These are phyloP conservation scores for Kwoniella sp. DNA, from an alignment of 768 basidiomycete species.

Conservation along the genomic window DNA sequence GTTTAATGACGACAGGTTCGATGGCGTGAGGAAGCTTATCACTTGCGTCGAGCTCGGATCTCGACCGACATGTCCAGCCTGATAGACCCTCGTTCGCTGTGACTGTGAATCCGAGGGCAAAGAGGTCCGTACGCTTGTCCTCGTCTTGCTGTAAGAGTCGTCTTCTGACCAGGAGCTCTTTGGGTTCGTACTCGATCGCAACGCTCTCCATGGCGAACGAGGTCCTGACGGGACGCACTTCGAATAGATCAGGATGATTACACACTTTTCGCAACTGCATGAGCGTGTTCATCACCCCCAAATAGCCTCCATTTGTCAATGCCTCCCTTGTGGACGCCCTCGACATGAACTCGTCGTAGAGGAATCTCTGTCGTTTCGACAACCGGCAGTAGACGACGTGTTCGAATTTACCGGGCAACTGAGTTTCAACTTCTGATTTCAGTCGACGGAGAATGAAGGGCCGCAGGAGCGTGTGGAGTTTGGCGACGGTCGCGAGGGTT, in stretches of 20 bases:
- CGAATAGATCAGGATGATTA: slow-evolving; percentile 59
- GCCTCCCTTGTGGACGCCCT: slow-evolving; percentile 80
- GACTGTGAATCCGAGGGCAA: slow-evolving; percentile 63
- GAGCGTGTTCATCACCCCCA: slow-evolving; percentile 59
- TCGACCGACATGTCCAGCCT: slow-evolving; percentile 32
- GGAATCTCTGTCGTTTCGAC: slow-evolving; percentile 88
- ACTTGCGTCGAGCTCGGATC: slow-evolving; percentile 45
- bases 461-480: slow-evolving; percentile 63
- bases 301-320: slow-evolving; percentile 70
- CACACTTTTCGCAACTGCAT: slow-evolving; percentile 60
- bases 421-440: slow-evolving; percentile 58
- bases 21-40: slow-evolving; percentile 42
- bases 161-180: slow-evolving; percentile 55
- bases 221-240: slow-evolving; percentile 58
- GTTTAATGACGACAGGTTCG: slow-evolving; percentile 14
- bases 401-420: slow-evolving; percentile 71
- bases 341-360: slow-evolving; percentile 96
- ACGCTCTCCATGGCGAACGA: slow-evolving; percentile 59
- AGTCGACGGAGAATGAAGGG: slow-evolving; percentile 58
- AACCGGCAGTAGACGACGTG: slow-evolving; percentile 84
- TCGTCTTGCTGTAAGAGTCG: slow-evolving; percentile 50
- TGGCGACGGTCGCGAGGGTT: slow-evolving; percentile 77
- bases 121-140: slow-evolving; percentile 57
- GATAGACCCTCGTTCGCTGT: slow-evolving; percentile 64
- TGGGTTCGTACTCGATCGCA: slow-evolving; percentile 54